Conservation (phyloP, 2,329 filamentous ascomycete genomes). For the Ceratocystis papillata region DNA sequence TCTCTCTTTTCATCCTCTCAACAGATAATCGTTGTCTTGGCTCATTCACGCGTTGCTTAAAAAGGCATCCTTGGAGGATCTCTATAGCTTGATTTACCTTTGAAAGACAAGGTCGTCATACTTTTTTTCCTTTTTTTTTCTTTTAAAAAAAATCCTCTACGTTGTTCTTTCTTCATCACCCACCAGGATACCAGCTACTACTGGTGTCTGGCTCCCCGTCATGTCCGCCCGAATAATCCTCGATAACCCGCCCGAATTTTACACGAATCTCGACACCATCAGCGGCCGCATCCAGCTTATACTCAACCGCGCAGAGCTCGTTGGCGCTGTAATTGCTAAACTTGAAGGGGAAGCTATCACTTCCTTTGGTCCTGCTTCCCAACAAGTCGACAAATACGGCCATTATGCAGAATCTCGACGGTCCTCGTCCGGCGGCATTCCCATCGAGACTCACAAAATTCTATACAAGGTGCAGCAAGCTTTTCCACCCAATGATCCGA, state of each 20-base stretch:
- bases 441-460: slow-evolving; percentile 57
- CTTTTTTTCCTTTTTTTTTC: neutral
- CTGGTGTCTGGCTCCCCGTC: slow-evolving; percentile 25
- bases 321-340: slow-evolving; percentile 68
- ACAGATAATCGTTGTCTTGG: neutral
- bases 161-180: neutral
- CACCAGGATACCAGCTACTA: neutral
- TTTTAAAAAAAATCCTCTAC: neutral
- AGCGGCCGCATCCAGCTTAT: slow-evolving; percentile 48
- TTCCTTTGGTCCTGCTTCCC: slow-evolving; percentile 39
- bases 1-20: neutral
- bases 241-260: slow-evolving; percentile 57
- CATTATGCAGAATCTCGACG: slow-evolving; percentile 30
- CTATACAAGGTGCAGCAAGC: slow-evolving; percentile 63
- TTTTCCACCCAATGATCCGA: slow-evolving; percentile 50
- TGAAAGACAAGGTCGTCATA: neutral
- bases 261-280: slow-evolving; percentile 69
- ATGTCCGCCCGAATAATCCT: slow-evolving; percentile 60
- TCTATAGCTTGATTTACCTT: neutral
- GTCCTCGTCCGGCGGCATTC: slow-evolving; percentile 29
- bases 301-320: slow-evolving; percentile 55
- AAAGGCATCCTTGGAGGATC: neutral
- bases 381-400: slow-evolving; percentile 30
- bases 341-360: slow-evolving; percentile 70
- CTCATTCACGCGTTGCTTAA: neutral